phyloP scores from a whole-genome alignment of 1,139 yeast genomes.

The Candida labiduridarum region DNA sequence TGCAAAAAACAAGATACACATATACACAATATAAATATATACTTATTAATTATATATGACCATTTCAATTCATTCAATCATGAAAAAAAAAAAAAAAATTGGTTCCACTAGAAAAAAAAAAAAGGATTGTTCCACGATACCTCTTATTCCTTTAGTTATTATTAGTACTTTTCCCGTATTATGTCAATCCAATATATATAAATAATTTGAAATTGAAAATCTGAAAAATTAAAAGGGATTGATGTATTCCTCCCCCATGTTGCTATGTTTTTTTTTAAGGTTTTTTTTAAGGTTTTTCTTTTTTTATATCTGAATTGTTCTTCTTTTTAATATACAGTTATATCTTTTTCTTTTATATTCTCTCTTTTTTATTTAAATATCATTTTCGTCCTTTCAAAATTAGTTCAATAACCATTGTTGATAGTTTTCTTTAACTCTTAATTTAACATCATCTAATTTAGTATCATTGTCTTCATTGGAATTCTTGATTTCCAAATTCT shows the following conservation, averaged over 20 bases:
- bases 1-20: neutral
- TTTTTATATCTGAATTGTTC: neutral
- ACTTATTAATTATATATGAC: too few species aligned
- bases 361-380: neutral
- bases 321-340: neutral
- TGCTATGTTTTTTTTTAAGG: neutral
- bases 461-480: constrained; percentile 24
- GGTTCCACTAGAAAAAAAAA: too few species aligned
- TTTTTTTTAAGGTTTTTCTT: neutral
- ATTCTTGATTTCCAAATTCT: constrained; percentile 42
- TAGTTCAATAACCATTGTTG: constrained; percentile 43
- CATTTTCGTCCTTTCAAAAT: neutral
- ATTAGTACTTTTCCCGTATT: too few species aligned
- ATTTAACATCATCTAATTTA: constrained; percentile 34
- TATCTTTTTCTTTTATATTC: neutral
- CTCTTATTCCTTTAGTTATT: too few species aligned
- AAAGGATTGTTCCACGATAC: too few species aligned
- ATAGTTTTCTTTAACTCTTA: constrained; percentile 45
- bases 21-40: neutral
- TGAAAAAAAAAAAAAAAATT: too few species aligned
- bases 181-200: too few species aligned
- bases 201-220: too few species aligned
- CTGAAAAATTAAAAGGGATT: too few species aligned
- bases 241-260: neutral
- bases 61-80: too few species aligned